phyloP scores from a whole-genome alignment of 75 land plant genomes.

The Cryptomeria japonica region DNA sequence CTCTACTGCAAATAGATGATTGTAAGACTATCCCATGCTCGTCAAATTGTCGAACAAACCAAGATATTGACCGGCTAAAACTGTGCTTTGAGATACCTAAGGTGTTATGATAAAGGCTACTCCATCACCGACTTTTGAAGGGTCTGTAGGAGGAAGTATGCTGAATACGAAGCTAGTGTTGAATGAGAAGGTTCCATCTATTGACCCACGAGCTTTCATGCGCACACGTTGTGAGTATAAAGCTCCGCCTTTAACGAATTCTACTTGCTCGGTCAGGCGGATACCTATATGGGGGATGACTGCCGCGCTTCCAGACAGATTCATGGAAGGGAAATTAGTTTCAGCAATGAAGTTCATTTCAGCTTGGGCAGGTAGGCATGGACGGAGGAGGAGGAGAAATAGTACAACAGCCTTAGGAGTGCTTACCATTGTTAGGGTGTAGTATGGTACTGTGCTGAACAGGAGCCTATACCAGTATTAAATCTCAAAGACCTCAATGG shows the following conservation, averaged over 20 bases:
- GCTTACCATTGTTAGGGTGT: too few relatives aligned
- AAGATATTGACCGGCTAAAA: not conserved
- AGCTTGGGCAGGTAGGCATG: too few relatives aligned
- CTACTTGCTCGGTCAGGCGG: not conserved
- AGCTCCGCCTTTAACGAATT: not conserved
- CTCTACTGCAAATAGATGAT: slow-evolving; percentile 33
- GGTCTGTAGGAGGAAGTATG: not conserved
- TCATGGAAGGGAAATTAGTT: too few relatives aligned
- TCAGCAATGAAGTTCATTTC: too few relatives aligned
- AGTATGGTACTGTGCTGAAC: too few relatives aligned
- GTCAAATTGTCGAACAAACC: slow-evolving; percentile 17
- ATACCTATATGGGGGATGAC: not conserved
- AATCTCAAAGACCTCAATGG: too few relatives aligned
- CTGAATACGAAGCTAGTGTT: slow-evolving; percentile 6
- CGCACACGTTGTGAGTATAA: not conserved
- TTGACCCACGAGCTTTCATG: not conserved
- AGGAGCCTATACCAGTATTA: too few relatives aligned
- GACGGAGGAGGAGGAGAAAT: too few relatives aligned
- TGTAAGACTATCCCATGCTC: not conserved
- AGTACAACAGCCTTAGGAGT: too few relatives aligned
- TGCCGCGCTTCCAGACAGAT: too few relatives aligned
- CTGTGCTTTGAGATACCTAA: not conserved
- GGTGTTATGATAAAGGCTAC: slow-evolving; percentile 24
- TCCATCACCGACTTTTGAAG: slow-evolving; percentile 15
- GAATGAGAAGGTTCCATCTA: not conserved